Evolutionary conservation across 805 yeast species (phyloP).

Genomic region (Brettanomyces bruxellensis): DNA sequence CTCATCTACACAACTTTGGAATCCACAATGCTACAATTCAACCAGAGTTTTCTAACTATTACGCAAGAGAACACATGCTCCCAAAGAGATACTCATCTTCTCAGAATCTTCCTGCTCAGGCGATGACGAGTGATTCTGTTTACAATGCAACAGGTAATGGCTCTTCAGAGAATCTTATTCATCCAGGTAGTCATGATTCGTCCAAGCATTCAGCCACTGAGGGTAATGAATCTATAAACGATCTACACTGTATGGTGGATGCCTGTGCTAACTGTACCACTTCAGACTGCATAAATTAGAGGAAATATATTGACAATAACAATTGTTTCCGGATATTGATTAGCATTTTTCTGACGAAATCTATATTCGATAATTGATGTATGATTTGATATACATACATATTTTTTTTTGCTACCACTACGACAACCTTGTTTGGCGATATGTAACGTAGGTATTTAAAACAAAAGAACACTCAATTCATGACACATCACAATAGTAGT

Average conservation of each 20-base stretch:
- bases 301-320: not conserved
- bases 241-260: slow-evolving; percentile 38
- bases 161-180: not conserved
- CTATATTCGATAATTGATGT: no score
- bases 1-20: slow-evolving; percentile 73
- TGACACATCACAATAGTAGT: no score
- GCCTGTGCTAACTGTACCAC: slow-evolving; percentile 45
- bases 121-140: not conserved
- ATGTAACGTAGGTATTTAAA: no score
- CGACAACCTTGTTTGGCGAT: no score
- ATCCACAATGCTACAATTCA: slow-evolving; percentile 93
- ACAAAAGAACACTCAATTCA: no score
- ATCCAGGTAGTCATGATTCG: not conserved
- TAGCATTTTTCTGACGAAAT: no score
- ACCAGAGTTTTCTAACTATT: slow-evolving; percentile 64
- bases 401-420: no score
- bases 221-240: slow-evolving; percentile 10
- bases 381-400: no score
- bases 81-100: slow-evolving; percentile 22
- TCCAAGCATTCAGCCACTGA: not conserved
- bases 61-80: slow-evolving; percentile 20
- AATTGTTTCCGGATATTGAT: no score
- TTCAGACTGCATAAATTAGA: slow-evolving; percentile 28
- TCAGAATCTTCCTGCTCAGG: slow-evolving; percentile 4
- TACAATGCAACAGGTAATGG: slow-evolving; percentile 4